Conservation (phyloP, 2,329 filamentous ascomycete genomes). For the Rugonectria rugulosa region DNA sequence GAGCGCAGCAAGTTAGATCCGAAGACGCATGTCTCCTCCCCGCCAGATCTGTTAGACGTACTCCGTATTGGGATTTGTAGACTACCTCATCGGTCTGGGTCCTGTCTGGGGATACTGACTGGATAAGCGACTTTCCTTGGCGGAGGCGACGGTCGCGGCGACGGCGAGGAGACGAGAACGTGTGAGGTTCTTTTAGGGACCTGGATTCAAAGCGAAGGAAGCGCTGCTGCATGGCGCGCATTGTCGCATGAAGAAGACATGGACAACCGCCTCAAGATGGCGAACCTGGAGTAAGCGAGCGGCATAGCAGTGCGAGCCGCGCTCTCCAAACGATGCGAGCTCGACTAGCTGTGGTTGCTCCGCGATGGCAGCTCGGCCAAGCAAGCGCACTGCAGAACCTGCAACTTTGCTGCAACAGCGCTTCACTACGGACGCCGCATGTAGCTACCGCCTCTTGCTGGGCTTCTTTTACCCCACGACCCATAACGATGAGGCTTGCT, state of each 20-base stretch:
- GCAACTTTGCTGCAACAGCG: background rate
- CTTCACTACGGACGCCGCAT: too few species aligned
- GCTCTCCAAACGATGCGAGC: constrained; percentile 13
- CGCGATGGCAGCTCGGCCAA: constrained; percentile 18
- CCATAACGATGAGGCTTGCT: constrained; percentile 18
- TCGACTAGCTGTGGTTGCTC: constrained; percentile 17
- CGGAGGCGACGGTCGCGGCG: constrained; percentile 3
- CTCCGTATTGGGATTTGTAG: constrained; percentile 1
- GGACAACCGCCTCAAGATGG: constrained; percentile 4
- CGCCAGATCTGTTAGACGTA: constrained; percentile 12
- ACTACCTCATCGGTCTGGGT: constrained; percentile 17
- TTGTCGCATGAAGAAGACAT: constrained; percentile 8
- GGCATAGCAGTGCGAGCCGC: constrained; percentile 18
- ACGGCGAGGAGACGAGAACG: constrained; percentile 13
- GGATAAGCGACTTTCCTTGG: background rate
- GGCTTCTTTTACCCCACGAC: constrained; percentile 32
- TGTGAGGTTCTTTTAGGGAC: constrained; percentile 12
- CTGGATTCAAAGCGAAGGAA: constrained; percentile 11
- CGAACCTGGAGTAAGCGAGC: constrained; percentile 18
- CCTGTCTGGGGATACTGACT: background rate
- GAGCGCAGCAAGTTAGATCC: constrained; percentile 20
- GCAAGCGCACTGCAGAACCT: constrained; percentile 16
- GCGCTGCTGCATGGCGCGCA: constrained; percentile 14
- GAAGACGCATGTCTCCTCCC: constrained; percentile 16
- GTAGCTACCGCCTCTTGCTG: constrained; percentile 16